Conservation (phyloP, 352 stramenopile genomes). For the Peronospora belbahrii region DNA sequence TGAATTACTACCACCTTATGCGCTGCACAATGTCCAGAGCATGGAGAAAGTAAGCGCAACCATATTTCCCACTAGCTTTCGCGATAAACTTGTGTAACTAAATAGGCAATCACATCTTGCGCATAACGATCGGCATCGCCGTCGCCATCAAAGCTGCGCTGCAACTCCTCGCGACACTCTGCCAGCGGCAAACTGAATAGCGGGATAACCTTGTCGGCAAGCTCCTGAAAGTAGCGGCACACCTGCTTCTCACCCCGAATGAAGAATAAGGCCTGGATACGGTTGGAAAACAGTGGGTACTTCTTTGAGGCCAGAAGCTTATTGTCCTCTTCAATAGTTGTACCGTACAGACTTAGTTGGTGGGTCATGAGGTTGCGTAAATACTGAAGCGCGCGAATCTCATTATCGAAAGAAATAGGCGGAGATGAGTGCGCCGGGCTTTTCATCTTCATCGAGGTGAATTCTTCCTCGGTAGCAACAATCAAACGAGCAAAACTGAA, state of each 20-base stretch:
- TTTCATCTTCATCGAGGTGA: conserved; percentile 75
- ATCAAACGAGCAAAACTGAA: conserved; percentile 83
- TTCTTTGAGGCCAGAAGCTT: conserved; percentile 71
- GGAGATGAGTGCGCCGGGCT: conserved; percentile 68
- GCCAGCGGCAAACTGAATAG: conserved; percentile 71
- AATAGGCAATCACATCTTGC: conserved; percentile 84
- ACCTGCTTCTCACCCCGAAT: conserved; percentile 87
- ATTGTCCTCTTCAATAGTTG: conserved; percentile 84
- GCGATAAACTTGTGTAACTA: conserved; percentile 77
- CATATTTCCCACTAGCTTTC: conserved; percentile 44
- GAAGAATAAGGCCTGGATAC: conserved; percentile 84
- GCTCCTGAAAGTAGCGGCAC: conserved; percentile 69
- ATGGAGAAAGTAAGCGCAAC: conserved; percentile 11
- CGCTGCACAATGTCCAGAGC: conserved; percentile 19
- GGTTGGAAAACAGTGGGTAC: conserved; percentile 80
- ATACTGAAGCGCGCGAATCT: conserved; percentile 70
- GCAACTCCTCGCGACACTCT: conserved; percentile 61
- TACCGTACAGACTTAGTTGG: conserved; percentile 76
- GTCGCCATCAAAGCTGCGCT: conserved; percentile 70
- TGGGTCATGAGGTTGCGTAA: conserved; percentile 70
- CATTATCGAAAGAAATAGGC: conserved; percentile 81
- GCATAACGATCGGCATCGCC: conserved; percentile 79
- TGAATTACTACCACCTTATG: conserved; percentile 8
- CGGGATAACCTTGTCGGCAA: conserved; percentile 77
- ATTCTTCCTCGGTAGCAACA: conserved; percentile 77